These are phyloP conservation scores for Tulasnella calospora DNA, from an alignment of 768 basidiomycete species.

Conservation along the genomic window DNA sequence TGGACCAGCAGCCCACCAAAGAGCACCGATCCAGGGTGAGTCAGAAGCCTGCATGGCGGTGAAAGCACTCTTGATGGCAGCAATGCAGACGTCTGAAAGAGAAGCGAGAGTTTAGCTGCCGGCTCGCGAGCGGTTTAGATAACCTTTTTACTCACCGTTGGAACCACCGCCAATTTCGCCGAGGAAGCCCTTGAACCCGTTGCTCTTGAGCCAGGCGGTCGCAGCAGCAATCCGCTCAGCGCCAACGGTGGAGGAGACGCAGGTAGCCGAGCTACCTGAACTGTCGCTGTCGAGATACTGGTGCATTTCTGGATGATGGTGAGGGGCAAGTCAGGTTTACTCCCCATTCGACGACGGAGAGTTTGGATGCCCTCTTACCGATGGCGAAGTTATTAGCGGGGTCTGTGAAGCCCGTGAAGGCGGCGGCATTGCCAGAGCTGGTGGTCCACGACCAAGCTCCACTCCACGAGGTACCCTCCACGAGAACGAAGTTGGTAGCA, in stretches of 20 bases:
- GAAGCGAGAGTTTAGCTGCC: not conserved
- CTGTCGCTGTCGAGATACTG: conserved; percentile 65
- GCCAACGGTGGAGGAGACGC: conserved; percentile 58
- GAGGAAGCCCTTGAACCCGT: conserved; percentile 59
- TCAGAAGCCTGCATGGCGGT: conserved; percentile 55
- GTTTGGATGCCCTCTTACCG: conserved; percentile 35
- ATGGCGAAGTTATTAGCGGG: conserved; percentile 60
- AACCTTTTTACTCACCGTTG: conserved; percentile 29
- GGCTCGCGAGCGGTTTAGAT: not conserved
- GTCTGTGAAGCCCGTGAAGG: conserved; percentile 52
- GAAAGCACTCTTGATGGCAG: conserved; percentile 51
- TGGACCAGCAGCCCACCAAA: conserved; percentile 24
- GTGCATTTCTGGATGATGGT: conserved; percentile 50
- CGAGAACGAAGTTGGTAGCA: conserved; percentile 48
- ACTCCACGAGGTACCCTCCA: conserved; percentile 48
- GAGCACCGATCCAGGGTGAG: conserved; percentile 46
- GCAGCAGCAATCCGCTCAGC: conserved; percentile 53
- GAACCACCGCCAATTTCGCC: conserved; percentile 56
- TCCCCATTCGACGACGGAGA: conserved; percentile 36
- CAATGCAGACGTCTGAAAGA: conserved; percentile 40
- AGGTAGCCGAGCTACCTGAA: conserved; percentile 47
- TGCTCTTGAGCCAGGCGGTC: conserved; percentile 54
- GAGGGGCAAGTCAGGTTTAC: not conserved
- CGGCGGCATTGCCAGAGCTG: conserved; percentile 52
- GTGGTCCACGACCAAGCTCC: conserved; percentile 58